Evolutionary conservation across 2,329 filamentous ascomycete species (phyloP).

Genomic region (Aspergillus arachidicola): DNA sequence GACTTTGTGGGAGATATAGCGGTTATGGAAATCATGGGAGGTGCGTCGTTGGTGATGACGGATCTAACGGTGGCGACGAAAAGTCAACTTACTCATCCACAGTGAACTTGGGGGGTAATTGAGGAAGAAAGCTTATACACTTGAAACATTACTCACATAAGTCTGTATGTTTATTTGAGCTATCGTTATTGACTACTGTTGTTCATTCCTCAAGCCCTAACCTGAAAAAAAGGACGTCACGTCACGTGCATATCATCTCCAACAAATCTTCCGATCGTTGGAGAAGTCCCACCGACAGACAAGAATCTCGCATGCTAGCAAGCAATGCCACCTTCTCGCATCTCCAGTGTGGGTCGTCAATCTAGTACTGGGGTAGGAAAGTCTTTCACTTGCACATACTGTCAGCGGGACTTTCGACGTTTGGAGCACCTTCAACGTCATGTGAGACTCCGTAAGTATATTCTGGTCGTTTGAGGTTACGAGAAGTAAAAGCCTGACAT

Average conservation of each 20-base stretch:
- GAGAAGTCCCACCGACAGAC: neutral
- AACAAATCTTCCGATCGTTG: neutral
- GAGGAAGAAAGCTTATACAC: too few species aligned
- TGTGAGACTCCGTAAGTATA: slow-evolving; percentile 15
- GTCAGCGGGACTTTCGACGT: slow-evolving; percentile 14
- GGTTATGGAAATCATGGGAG: too few species aligned
- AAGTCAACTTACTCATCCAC: too few species aligned
- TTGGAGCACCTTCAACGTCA: slow-evolving; percentile 18
- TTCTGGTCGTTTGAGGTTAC: neutral
- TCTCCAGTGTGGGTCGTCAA: neutral
- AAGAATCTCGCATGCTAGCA: neutral
- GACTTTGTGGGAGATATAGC: too few species aligned
- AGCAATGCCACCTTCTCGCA: neutral
- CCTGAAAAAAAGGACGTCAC: neutral
- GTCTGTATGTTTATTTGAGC: too few species aligned
- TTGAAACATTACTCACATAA: too few species aligned
- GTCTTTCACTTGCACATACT: slow-evolving; percentile 10
- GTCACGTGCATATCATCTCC: neutral
- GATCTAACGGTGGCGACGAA: too few species aligned
- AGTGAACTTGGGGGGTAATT: too few species aligned
- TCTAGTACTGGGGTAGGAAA: neutral
- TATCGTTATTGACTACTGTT: too few species aligned
- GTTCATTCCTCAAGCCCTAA: neutral
- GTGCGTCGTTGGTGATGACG: too few species aligned
- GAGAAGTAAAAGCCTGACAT: neutral